Evolutionary conservation across 1,284 basidiomycete genomes (phyloP).

Genomic region (Cutaneotrichosporon daszewskae): DNA sequence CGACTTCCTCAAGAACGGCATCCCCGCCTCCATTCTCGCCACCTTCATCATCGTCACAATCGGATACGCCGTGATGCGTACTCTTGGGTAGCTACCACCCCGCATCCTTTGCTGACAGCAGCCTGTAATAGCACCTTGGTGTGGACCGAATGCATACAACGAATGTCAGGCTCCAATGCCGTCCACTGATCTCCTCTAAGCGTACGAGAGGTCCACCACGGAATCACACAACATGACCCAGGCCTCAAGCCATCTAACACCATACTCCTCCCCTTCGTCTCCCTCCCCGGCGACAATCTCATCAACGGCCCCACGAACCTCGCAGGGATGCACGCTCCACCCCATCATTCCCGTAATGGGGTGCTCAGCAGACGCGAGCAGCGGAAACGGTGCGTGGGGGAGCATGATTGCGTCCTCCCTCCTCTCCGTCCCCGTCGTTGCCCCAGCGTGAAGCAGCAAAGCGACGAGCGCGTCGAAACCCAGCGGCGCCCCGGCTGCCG

Average conservation of each 20-base stretch:
- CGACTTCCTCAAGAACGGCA: constrained; percentile 90
- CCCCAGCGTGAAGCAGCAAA: constrained; percentile 3
- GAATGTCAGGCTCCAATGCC: too few species aligned
- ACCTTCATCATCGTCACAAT: constrained; percentile 74
- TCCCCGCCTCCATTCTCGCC: constrained; percentile 83
- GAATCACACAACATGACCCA: constrained; percentile 34
- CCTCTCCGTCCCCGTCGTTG: neutral
- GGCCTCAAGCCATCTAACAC: constrained; percentile 31
- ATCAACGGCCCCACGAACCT: constrained; percentile 23
- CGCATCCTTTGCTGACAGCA: too few species aligned
- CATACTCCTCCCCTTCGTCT: constrained; percentile 3
- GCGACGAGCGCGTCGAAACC: constrained; percentile 11
- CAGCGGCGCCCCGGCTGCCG: constrained; percentile 24
- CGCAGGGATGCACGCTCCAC: constrained; percentile 34
- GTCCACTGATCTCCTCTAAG: neutral
- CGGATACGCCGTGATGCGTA: constrained; percentile 60
- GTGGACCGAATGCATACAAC: neutral
- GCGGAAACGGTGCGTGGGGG: constrained; percentile 23
- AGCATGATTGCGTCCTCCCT: constrained; percentile 18
- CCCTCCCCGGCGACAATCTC: constrained; percentile 18
- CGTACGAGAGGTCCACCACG: constrained; percentile 22
- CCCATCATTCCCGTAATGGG: constrained; percentile 25
- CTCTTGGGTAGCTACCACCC: constrained; percentile 7
- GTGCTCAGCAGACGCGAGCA: constrained; percentile 30
- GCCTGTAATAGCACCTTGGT: too few species aligned